Conservation (phyloP, 345 rosid species). For the Angophora floribunda region DNA sequence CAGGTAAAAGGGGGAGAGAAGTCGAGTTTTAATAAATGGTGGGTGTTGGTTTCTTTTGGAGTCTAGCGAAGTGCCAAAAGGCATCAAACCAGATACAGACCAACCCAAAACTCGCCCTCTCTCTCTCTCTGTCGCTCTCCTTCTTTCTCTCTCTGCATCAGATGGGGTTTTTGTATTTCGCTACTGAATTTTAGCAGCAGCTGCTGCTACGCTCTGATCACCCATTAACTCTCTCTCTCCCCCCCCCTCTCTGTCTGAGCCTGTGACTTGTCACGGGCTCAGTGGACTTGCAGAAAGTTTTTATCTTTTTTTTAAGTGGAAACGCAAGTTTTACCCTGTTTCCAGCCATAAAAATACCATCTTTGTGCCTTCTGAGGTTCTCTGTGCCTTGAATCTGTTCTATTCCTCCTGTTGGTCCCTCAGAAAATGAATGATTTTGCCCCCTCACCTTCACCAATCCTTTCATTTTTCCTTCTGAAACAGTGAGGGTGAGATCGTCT, state of each 20-base stretch:
- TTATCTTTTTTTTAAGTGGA: background rate
- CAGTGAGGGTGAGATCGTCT: background rate
- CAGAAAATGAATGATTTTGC: background rate
- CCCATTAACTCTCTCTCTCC: background rate
- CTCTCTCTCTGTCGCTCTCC: background rate
- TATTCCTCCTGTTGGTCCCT: background rate
- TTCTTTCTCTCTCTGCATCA: background rate
- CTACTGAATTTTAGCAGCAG: background rate
- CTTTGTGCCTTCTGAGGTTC: background rate
- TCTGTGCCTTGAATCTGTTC: background rate
- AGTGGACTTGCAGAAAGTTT: background rate
- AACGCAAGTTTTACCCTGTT: background rate
- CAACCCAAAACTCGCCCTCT: background rate
- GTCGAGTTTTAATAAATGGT: background rate
- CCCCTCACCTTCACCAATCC: background rate
- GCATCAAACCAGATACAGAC: background rate
- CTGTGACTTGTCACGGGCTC: background rate
- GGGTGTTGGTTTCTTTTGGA: conserved; percentile 9
- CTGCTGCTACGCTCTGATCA: background rate
- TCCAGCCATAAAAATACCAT: background rate
- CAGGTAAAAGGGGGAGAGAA: background rate
- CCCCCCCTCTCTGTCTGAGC: background rate
- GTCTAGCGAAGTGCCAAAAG: background rate
- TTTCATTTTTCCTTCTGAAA: background rate
- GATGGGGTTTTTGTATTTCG: background rate